These are phyloP conservation scores for Petasospora rhodanensis DNA, from an alignment of 1,139 yeast genomes.

Conservation along the genomic window DNA sequence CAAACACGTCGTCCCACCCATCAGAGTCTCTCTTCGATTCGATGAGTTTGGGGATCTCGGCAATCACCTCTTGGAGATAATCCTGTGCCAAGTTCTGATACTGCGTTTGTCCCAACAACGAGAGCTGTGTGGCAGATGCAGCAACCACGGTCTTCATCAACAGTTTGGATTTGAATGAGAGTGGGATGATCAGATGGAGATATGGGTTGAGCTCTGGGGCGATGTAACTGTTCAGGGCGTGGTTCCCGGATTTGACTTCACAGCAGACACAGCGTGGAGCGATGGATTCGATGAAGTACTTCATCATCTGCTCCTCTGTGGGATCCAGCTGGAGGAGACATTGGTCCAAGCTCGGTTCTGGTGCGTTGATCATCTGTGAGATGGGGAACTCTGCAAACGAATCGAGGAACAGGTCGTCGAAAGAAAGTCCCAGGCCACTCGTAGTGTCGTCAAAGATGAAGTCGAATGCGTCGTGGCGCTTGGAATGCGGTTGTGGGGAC, in stretches of 20 bases:
- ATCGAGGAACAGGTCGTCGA: conserved; percentile 24
- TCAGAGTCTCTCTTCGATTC: conserved; percentile 21
- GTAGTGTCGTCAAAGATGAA: conserved; percentile 12
- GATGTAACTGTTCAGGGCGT: conserved; percentile 13
- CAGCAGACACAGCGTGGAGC: conserved; percentile 36
- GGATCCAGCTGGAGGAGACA: conserved; percentile 10
- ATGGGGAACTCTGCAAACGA: conserved; percentile 22
- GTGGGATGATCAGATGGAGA: conserved; percentile 33
- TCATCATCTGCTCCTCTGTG: conserved; percentile 26
- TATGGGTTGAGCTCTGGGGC: conserved; percentile 34
- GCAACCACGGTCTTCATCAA: conserved; percentile 33
- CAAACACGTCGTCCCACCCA: conserved; percentile 37
- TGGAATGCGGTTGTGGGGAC: too few relatives aligned
- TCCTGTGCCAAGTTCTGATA: conserved; percentile 27
- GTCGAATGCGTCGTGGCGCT: conserved; percentile 16
- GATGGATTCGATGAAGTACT: conserved; percentile 32
- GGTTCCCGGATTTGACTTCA: conserved; percentile 11
- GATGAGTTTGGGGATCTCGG: conserved; percentile 30
- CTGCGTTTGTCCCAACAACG: conserved; percentile 28
- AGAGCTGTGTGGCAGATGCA: conserved; percentile 34
- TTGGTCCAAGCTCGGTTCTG: conserved; percentile 13
- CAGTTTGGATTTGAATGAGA: conserved; percentile 30
- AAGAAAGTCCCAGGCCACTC: conserved; percentile 11
- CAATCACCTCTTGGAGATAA: conserved; percentile 28
- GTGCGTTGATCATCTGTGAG: conserved; percentile 10